These are phyloP conservation scores for Mycena metata DNA, from an alignment of 768 basidiomycete genomes.

Conservation along the genomic window DNA sequence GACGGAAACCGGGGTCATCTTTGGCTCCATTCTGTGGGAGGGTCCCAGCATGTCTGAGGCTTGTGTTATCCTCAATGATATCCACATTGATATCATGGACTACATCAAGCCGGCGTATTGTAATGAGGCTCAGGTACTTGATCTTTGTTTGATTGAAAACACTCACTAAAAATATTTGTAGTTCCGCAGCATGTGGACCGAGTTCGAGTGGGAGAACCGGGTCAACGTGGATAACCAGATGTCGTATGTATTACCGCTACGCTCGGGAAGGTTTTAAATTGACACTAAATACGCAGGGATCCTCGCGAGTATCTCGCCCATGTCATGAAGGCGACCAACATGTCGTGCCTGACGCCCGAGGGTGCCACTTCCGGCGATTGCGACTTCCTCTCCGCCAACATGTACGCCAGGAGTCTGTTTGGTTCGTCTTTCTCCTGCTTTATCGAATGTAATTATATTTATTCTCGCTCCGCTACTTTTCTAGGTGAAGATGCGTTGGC, in stretches of 20 bases:
- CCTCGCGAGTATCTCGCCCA: slow-evolving; percentile 92
- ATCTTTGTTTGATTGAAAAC: slow-evolving; percentile 10
- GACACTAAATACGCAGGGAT: slow-evolving; percentile 60
- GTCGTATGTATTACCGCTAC: slow-evolving; percentile 66
- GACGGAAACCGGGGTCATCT: slow-evolving; percentile 98
- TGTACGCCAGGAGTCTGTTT: slow-evolving; percentile 95
- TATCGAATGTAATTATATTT: background rate
- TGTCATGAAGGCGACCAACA: slow-evolving; percentile 97
- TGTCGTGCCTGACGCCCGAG: slow-evolving; percentile 96
- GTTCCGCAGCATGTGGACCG: slow-evolving; percentile 99
- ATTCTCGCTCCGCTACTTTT: background rate
- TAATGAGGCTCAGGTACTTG: slow-evolving; percentile 88
- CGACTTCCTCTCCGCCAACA: slow-evolving; percentile 96
- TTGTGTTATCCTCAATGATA: slow-evolving; percentile 95
- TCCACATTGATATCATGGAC: slow-evolving; percentile 99
- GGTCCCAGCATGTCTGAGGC: slow-evolving; percentile 88
- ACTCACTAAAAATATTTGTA: slow-evolving; percentile 44
- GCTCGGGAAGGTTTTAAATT: background rate
- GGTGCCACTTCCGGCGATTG: slow-evolving; percentile 96
- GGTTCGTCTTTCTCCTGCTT: slow-evolving; percentile 63
- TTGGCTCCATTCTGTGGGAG: slow-evolving; percentile 98
- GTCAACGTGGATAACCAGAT: slow-evolving; percentile 92
- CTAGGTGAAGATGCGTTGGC: slow-evolving; percentile 96
- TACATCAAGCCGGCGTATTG: slow-evolving; percentile 98
- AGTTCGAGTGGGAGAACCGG: slow-evolving; percentile 99